A percentile compares a stretch with the other conserved stretches of the same genome.
Conservation (phyloP, 164 flowering plant species). For the Nelumbo lutea region DNA sequence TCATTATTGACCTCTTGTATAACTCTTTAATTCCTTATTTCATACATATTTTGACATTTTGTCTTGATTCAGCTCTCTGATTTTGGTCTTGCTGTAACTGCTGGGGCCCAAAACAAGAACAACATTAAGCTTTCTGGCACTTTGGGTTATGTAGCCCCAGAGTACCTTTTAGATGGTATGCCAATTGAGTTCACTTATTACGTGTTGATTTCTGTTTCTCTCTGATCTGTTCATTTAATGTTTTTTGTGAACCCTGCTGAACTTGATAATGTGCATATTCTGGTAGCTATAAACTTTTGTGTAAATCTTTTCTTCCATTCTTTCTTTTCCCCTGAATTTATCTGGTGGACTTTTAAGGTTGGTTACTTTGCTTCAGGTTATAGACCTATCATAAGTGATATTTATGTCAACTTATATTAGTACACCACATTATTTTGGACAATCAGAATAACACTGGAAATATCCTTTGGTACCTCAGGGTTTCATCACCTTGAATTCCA, state of each 20-base stretch:
- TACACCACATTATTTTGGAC: no score
- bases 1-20: background rate
- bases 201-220: background rate
- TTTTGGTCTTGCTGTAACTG: conserved; percentile 81
- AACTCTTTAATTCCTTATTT: background rate
- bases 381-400: no score
- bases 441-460: no score
- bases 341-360: background rate
- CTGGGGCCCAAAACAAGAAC: conserved; percentile 52
- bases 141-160: conserved; percentile 93
- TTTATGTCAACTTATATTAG: no score
- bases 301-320: background rate
- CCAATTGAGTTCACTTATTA: background rate
- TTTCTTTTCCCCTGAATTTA: background rate
- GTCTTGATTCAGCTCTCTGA: conserved; percentile 65
- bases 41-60: background rate
- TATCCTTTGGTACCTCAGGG: background rate
- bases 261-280: background rate
- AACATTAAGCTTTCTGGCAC: conserved; percentile 84
- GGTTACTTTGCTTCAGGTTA: background rate
- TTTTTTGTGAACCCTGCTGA: background rate
- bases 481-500: background rate
- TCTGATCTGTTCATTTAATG: background rate
- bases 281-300: background rate
- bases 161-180: conserved; percentile 91